Conservation (phyloP, 805 yeast species). For the Saccharomycopsis fibuligera region DNA sequence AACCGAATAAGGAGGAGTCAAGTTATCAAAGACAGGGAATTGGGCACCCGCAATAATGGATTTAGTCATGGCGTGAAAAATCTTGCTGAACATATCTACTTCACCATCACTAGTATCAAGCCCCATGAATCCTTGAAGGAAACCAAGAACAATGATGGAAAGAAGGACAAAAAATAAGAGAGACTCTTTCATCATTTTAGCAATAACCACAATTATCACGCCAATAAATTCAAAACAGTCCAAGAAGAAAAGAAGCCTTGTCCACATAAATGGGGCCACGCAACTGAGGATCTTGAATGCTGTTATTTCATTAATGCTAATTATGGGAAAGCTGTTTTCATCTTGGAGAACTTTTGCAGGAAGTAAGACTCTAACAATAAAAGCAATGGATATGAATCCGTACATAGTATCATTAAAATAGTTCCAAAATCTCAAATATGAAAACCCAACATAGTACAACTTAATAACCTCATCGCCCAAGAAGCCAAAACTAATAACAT, state of each 20-base stretch:
- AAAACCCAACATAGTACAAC: conserved; percentile 67
- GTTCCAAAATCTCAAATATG: conserved; percentile 70
- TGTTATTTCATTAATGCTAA: conserved; percentile 26
- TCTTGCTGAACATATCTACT: conserved; percentile 59
- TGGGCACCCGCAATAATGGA: conserved; percentile 72
- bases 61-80: conserved; percentile 57
- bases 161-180: conserved; percentile 71
- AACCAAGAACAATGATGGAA: conserved; percentile 66
- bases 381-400: conserved; percentile 43
- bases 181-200: conserved; percentile 83
- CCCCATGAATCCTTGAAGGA: conserved; percentile 81
- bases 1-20: conserved; percentile 81
- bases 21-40: conserved; percentile 59
- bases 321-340: conserved; percentile 25
- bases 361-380: conserved; percentile 41
- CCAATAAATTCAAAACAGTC: conserved; percentile 56
- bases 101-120: conserved; percentile 83
- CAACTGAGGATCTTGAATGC: conserved; percentile 54
- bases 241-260: conserved; percentile 52
- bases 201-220: conserved; percentile 31
- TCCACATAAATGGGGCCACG: conserved; percentile 70
- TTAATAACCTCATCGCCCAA: conserved; percentile 63
- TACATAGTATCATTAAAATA: conserved; percentile 71
- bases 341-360: conserved; percentile 23
- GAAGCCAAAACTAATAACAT: conserved; percentile 59